Evolutionary conservation across 768 basidiomycete genomes (phyloP), one percentile per base, ranked within the genome.

Genomic region (Cyclocybe aegerita): DNA sequence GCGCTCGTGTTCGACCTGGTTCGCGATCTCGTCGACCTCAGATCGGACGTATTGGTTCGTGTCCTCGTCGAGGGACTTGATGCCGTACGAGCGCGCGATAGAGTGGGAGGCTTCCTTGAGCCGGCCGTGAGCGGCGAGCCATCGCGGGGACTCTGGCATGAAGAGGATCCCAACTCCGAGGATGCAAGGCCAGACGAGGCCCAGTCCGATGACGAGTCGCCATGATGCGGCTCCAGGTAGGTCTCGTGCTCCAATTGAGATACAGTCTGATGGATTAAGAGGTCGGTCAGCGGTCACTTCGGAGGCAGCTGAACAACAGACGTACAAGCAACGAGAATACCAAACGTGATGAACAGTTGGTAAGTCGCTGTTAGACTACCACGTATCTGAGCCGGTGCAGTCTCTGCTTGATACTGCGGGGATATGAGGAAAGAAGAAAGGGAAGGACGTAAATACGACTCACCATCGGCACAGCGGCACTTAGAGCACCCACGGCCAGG

Each of bases 101-200:
- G 81, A 73, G 8, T 56, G 55, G 12, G 70, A 72, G 1, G 82
- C 83, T 17, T 82, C 77, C 12, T 81, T 77, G 16, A 65, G 49
- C 15, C 72, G 70, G 8, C 72, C 77, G 23, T 72, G 72, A 0
- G 68, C 64, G n/a, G 79, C 76, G 15, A 86, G 76, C 85, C 85
- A 84, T 46, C 83, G 71, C 31, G 78, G 85, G 35, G 77, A 78
- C 66, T 86, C 86, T 14, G 86, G 86, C 81, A 86, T 84, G 58
- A 83, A 82, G 4, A 83, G 56, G 57, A 89, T 88, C 29, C 85
- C 85, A 37, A 80, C 51, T n/a, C 72, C 72, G 15, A 89, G 77
- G 38, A 88, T 73, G 49, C 74, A 58, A 3, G 85, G 80, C 81
- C 83, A 89, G 36, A 83, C 60, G 52, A 87, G 68, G 35, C 83